phyloP scores from a whole-genome alignment of 225 moss, liverwort and hornwort genomes.

The Pleurozium schreberi region DNA sequence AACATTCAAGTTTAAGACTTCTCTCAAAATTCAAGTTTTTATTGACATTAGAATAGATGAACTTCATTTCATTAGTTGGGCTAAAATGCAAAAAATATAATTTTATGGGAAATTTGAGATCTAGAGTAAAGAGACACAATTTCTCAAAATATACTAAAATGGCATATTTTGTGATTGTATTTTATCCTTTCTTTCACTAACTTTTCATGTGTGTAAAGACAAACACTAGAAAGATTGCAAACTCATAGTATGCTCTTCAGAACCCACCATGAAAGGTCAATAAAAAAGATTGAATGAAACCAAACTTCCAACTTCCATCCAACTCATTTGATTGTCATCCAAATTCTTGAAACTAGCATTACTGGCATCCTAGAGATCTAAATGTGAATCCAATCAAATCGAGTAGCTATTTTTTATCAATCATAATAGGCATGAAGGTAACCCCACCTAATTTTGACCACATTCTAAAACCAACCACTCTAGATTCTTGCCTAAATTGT shows the following conservation, averaged over 20 bases:
- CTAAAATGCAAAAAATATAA: neutral
- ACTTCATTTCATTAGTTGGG: neutral
- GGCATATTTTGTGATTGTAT: no score
- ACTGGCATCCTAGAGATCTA: fast-evolving
- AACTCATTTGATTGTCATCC: neutral
- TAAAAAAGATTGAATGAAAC: neutral
- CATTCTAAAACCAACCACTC: no score
- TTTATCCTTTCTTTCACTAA: neutral
- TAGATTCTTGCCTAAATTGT: no score
- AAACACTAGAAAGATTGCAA: no score
- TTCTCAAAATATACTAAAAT: neutral
- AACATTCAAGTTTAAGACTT: neutral
- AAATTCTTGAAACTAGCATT: fast-evolving
- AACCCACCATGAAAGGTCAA: neutral
- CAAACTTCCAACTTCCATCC: no score
- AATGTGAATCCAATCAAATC: neutral
- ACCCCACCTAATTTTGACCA: no score
- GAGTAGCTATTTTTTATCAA: neutral
- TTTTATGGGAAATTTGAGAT: neutral
- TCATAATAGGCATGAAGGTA: no score
- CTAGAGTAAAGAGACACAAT: fast-evolving
- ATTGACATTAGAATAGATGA: neutral
- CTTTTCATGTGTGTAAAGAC: neutral
- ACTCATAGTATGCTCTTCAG: no score
- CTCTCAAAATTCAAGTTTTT: neutral